Evolutionary conservation across 106 monocot species (phyloP).

Genomic region (Chionographis japonica): DNA sequence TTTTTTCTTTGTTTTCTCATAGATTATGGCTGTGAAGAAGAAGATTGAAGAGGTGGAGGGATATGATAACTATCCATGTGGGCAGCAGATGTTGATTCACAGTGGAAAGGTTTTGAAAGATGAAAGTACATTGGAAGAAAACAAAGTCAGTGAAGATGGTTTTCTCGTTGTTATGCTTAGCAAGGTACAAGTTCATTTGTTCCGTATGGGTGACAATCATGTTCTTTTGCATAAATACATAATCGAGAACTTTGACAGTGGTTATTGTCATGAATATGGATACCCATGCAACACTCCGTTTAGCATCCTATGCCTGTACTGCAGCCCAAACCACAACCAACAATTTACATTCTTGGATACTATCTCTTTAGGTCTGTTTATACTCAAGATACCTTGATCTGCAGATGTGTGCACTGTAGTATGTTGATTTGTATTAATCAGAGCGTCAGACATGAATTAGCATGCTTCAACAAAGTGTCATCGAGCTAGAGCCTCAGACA

Average conservation of each 20-base stretch:
- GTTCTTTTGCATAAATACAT: background rate
- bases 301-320: too few relatives aligned
- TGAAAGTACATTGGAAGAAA: conserved; percentile 91
- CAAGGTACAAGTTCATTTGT: conserved; percentile 43
- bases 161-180: conserved; percentile 99
- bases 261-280: too few relatives aligned
- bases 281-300: too few relatives aligned
- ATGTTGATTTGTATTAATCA: too few relatives aligned
- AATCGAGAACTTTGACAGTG: background rate
- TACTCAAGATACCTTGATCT: too few relatives aligned
- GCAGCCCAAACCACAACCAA: too few relatives aligned
- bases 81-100: conserved; percentile 86
- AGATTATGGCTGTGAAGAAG: conserved; percentile 98
- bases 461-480: too few relatives aligned
- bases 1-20: background rate
- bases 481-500: too few relatives aligned
- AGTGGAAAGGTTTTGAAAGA: conserved; percentile 97
- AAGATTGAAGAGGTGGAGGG: conserved; percentile 94
- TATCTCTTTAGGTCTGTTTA: too few relatives aligned
- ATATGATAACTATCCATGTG: conserved; percentile 88
- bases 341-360: too few relatives aligned
- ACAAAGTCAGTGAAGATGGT: conserved; percentile 83
- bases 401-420: too few relatives aligned
- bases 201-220: background rate
- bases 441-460: too few relatives aligned